These are phyloP conservation scores for Wilhelminamyces savonicus DNA, from an alignment of 805 yeast genomes.

Conservation along the genomic window DNA sequence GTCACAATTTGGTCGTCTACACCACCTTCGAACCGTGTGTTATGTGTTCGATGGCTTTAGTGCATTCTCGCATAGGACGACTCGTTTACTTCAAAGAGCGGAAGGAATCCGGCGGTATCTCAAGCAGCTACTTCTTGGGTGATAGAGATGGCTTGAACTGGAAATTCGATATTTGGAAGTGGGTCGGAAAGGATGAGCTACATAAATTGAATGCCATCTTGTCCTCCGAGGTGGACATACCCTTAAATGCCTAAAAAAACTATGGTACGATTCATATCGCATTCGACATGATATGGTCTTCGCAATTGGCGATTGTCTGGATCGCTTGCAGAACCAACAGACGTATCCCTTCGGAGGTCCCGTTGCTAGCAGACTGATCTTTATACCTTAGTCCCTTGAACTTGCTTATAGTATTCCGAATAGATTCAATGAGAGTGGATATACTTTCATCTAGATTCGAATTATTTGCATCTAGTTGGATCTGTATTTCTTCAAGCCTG, in stretches of 20 bases:
- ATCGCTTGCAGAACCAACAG: slow-evolving; percentile 1
- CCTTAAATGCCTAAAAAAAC: background rate
- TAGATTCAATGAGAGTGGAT: slow-evolving; percentile 7
- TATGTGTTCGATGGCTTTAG: slow-evolving; percentile 94
- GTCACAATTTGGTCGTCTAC: slow-evolving; percentile 71
- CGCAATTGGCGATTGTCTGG: background rate
- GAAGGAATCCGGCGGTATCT: slow-evolving; percentile 44
- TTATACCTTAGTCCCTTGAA: slow-evolving; percentile 20
- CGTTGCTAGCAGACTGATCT: background rate
- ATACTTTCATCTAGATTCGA: slow-evolving; percentile 9
- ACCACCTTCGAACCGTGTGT: slow-evolving; percentile 95
- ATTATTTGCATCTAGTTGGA: slow-evolving; percentile 20
- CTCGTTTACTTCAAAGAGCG: slow-evolving; percentile 50
- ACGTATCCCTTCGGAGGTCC: background rate
- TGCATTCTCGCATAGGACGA: slow-evolving; percentile 78
- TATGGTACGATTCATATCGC: background rate
- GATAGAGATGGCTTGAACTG: slow-evolving; percentile 74
- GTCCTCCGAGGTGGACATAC: too few relatives aligned
- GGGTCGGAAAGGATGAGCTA: slow-evolving; percentile 41
- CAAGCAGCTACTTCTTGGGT: slow-evolving; percentile 69
- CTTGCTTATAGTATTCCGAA: slow-evolving; percentile 12
- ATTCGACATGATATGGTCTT: background rate
- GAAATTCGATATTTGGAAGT: slow-evolving; percentile 77
- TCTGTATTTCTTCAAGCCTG: too few relatives aligned
- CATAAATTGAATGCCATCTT: slow-evolving; percentile 1